Evolutionary conservation across 1,139 yeast genomes (phyloP), one percentile per base, ranked within the genome.

Genomic region (Debaryomyces nepalensis): DNA sequence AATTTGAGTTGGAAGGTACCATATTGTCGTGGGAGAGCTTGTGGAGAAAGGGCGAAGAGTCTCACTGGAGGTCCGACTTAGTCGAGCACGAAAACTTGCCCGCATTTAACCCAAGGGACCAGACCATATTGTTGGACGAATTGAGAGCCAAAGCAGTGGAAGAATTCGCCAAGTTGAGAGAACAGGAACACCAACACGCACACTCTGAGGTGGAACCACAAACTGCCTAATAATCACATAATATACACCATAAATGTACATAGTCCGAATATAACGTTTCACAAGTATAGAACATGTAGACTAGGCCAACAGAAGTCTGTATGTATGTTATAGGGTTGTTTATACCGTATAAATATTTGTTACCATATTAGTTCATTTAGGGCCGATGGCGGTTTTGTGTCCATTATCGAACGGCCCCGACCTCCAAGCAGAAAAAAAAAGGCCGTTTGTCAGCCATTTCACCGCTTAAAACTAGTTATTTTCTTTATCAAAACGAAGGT

Each of bases 11-110:
- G 52, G 68, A 64, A 39, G 57, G 61, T 43, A 75, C 85, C 24
- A 74, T 68, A 44, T 70, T 89, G 35, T 75, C 72, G 53, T 90
- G 97, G 97, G 97, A 88, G 54, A 81, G 81, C 54, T 71, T 80
- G 44, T 88, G 96, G 96, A 78, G 96, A 64, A 81, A 81, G 67
- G 97, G 97, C 35, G 89, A 81, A 37, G 82, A 76, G 43, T 64
- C 71, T 49, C 70, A 80, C 54, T 87, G 96, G 96, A 65, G 77
- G 48, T 41, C 49, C 2, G 75, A 74, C 29, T 62, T 78, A 49
- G 85, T 82, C 15, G 65, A 73, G 49, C 95, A 87, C 59, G 74
- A 71, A 8, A 66, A 67, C 39, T 65, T 87, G 52, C 89, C 88
- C 6, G 51, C 78, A 39, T 77, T 74, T 55, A 79, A 78, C 53